Evolutionary conservation across 805 yeast species (phyloP).

Genomic region (Sugiyamaella floridensis): DNA sequence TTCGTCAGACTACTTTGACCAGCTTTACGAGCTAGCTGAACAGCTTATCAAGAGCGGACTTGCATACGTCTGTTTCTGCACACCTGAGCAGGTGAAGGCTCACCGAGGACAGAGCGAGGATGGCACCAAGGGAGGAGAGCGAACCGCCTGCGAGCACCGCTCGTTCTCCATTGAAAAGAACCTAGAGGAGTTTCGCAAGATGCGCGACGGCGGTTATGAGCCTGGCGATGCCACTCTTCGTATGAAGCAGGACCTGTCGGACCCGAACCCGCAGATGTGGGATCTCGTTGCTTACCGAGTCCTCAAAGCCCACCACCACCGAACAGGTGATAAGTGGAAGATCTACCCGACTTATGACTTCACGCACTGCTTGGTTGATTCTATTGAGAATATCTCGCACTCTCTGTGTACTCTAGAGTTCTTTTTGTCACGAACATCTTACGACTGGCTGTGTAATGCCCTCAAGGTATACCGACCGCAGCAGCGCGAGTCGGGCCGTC

Average conservation of each 20-base stretch:
- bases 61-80: slow-evolving; percentile 91
- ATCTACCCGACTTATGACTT: slow-evolving; percentile 98
- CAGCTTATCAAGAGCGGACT: slow-evolving; percentile 58
- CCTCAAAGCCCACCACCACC: slow-evolving; percentile 83
- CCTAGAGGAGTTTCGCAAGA: slow-evolving; percentile 72
- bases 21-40: slow-evolving; percentile 84
- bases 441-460: slow-evolving; percentile 97
- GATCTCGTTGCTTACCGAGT: slow-evolving; percentile 97
- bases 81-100: slow-evolving; percentile 81
- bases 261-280: slow-evolving; percentile 99
- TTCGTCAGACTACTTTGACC: slow-evolving; percentile 91
- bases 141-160: slow-evolving; percentile 78
- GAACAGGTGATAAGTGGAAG: slow-evolving; percentile 97
- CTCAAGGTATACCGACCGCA: slow-evolving; percentile 95
- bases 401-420: slow-evolving; percentile 96
- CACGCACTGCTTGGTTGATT: slow-evolving; percentile 98
- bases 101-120: slow-evolving; percentile 88
- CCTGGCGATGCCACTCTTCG: slow-evolving; percentile 93
- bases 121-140: slow-evolving; percentile 90
- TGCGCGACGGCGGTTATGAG: slow-evolving; percentile 83
- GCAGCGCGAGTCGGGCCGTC: slow-evolving; percentile 96
- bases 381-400: slow-evolving; percentile 91
- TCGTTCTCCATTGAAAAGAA: slow-evolving; percentile 64
- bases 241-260: slow-evolving; percentile 87
- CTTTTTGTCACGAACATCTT: slow-evolving; percentile 82